Evolutionary conservation across 306 rosid genomes (phyloP).

Genomic region (Lathyrus sativus): DNA sequence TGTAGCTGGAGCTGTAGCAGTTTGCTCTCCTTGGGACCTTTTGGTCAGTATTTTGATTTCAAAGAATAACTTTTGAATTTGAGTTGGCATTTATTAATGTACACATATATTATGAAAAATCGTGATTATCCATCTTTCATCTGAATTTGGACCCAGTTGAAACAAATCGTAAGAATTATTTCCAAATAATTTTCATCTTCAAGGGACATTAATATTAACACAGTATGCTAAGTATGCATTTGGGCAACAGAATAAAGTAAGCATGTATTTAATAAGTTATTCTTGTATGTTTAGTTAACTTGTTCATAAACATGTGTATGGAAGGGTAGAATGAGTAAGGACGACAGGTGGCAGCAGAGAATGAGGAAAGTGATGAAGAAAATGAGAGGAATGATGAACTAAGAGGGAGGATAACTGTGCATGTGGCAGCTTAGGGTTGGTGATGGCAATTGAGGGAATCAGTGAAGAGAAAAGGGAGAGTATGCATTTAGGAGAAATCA

Average conservation of each 20-base stretch:
- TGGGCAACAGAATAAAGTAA: not conserved
- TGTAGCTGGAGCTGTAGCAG: conserved; percentile 84
- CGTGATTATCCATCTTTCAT: conserved; percentile 8
- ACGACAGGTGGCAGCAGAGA: not conserved
- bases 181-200: conserved; percentile 8
- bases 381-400: too few species aligned
- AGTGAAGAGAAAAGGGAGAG: not conserved
- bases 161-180: not conserved
- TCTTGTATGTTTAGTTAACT: not conserved
- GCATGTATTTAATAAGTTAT: not conserved
- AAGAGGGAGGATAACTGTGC: too few species aligned
- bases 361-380: too few species aligned
- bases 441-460: conserved; percentile 7
- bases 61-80: conserved; percentile 28
- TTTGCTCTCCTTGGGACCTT: conserved; percentile 97
- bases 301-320: not conserved
- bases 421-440: not conserved
- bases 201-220: conserved; percentile 16
- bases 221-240: not conserved
- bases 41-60: conserved; percentile 66
- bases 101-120: conserved; percentile 17
- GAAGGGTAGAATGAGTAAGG: not conserved
- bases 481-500: not conserved
- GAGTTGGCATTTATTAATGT: conserved; percentile 14
- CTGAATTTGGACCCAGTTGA: conserved; percentile 22